Percentiles rank a stretch among this genome's conserved stretches.
phyloP scores from a whole-genome alignment of 2,329 filamentous ascomycete species.

The Monosporascus sp. region DNA sequence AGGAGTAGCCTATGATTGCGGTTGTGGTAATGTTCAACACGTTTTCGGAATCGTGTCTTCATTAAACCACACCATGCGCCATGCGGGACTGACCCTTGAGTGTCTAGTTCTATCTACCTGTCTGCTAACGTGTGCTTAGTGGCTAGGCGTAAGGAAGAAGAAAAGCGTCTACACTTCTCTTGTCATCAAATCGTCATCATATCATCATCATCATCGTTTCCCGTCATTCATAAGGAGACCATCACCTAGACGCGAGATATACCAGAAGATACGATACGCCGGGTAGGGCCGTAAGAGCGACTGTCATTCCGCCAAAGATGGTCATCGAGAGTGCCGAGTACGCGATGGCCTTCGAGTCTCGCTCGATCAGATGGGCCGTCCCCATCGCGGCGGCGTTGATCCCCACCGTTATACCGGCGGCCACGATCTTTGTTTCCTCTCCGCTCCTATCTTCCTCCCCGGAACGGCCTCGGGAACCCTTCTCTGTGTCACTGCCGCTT shows the following conservation, averaged over 20 bases:
- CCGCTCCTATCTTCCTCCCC: not conserved
- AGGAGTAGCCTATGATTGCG: too few relatives aligned
- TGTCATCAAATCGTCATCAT: not conserved
- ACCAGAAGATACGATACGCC: slow-evolving; percentile 37
- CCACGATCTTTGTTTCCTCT: slow-evolving; percentile 32
- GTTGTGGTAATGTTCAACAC: too few relatives aligned
- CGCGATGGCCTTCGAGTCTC: slow-evolving; percentile 44
- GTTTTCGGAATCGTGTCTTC: too few relatives aligned
- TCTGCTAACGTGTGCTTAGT: too few relatives aligned
- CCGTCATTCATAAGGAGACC: too few relatives aligned
- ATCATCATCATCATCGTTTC: not conserved
- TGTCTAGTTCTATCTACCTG: too few relatives aligned
- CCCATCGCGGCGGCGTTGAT: slow-evolving; percentile 58
- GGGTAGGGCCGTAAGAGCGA: slow-evolving; percentile 45
- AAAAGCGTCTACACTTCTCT: too few relatives aligned
- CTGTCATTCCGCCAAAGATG: slow-evolving; percentile 50
- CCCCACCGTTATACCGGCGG: slow-evolving; percentile 47
- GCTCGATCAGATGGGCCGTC: slow-evolving; percentile 51
- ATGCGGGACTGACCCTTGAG: too few relatives aligned
- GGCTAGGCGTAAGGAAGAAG: too few relatives aligned
- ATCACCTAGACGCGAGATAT: slow-evolving; percentile 24
- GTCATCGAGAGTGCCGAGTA: slow-evolving; percentile 55
- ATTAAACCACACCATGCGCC: too few relatives aligned
- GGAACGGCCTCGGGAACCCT: not conserved
- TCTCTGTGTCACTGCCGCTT: slow-evolving; percentile 4